Evolutionary conservation across 2,329 filamentous ascomycete genomes (phyloP).

Genomic region (Rhinocladiella similis): DNA sequence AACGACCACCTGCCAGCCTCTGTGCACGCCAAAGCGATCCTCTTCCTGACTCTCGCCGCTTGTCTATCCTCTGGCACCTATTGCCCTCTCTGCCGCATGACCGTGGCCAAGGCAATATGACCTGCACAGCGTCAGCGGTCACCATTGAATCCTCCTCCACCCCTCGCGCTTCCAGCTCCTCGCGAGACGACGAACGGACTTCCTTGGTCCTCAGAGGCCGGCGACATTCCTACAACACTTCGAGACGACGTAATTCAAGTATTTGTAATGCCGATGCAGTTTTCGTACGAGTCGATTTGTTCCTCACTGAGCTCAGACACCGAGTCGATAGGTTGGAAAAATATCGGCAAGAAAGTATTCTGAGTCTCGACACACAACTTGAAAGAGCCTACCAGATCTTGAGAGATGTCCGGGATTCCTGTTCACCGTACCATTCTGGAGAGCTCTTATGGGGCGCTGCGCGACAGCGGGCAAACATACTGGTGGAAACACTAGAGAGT

Average conservation of each 20-base stretch:
- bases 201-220: conserved; percentile 34
- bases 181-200: conserved; percentile 15
- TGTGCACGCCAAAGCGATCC: no score
- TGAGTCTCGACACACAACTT: conserved; percentile 80
- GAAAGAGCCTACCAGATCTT: conserved; percentile 82
- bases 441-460: conserved; percentile 81
- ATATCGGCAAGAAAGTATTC: conserved; percentile 78
- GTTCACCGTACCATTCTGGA: conserved; percentile 77
- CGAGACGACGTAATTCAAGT: conserved; percentile 42
- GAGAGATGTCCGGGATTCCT: conserved; percentile 81
- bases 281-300: conserved; percentile 48
- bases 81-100: conserved; percentile 13
- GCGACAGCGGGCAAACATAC: conserved; percentile 76
- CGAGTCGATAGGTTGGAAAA: conserved; percentile 85
- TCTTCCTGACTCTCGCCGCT: neutral
- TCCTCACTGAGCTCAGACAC: conserved; percentile 77
- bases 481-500: conserved; percentile 88
- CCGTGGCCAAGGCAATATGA: conserved; percentile 10
- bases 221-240: conserved; percentile 47
- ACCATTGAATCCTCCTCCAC: conserved; percentile 14
- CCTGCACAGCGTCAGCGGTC: conserved; percentile 20
- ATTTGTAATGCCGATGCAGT: conserved; percentile 48
- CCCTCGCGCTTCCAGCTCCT: conserved; percentile 18
- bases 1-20: no score
- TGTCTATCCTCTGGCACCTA: neutral